Base-by-base conservation (phyloP, 805 yeast genomes). In the Cyberlindnera euphorbiiphila region DNA sequence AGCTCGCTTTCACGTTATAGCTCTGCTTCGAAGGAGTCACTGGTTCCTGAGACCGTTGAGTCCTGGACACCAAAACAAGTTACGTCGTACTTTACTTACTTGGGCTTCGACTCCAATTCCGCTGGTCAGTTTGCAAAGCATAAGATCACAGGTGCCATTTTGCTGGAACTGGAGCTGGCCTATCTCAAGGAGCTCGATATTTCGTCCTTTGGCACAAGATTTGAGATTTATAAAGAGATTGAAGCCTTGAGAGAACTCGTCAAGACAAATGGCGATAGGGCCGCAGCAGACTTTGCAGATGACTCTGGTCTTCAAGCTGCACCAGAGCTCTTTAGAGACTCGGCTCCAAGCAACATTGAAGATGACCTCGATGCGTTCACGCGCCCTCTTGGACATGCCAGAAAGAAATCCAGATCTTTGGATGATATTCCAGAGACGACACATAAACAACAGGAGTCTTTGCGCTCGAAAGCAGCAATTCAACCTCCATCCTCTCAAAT, bases 131-230 rank as follows among this genome's bases (percentile, higher is more conserved):
- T 93, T 60, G 78, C 81, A 6, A 76, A 80, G 50, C 98, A 93
- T 61, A 87, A 88, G 51, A 87, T 93, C 42, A 81, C 89, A 1
- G 98, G 98, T 20, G 66, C 77, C 6, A 91, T 93, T 37, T 62
- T 93, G 30, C 68, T 93, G 36, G 94, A 89, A 60, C 69, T 93
- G 45, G 97, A 91, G 53, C 69, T 91, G 44, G 73, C 86, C 1
- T 85, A 85, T 53, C 70, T 93, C 53, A 93, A 91, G 58, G 99
- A 93, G 60, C 67, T 93, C 41, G 98, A 89, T 39, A 91, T 93
- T 36, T 71, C 77, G 33, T 85, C 95, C 4, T 93, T 93, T 65
- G 99, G 99, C 19, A 89, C 96, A 0, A 73, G 99, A 46, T 93
- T 88, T 61, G 96, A 89, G 59, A 76, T 93, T 32, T 81, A 78